Percentiles rank a stretch among this genome's conserved stretches.
Conservation (phyloP, 148 eudicot species). For the Diospyros lotus region DNA sequence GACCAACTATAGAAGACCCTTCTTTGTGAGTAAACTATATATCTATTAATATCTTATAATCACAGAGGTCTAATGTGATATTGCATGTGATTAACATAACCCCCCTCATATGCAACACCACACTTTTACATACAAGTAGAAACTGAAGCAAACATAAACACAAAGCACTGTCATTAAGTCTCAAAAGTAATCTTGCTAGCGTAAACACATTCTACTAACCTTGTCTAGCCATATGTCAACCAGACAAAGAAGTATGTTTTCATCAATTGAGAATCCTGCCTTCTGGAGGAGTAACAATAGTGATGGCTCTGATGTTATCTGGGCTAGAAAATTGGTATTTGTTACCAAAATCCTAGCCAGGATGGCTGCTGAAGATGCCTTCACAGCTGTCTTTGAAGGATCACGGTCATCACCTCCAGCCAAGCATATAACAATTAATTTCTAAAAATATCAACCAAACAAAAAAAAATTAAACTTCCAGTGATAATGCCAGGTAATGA, state of each 20-base stretch:
- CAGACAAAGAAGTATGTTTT: conserved; percentile 84
- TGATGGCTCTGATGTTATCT: conserved; percentile 74
- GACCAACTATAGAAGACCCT: neutral
- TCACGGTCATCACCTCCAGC: conserved; percentile 83
- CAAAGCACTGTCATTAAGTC: neutral
- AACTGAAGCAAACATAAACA: neutral
- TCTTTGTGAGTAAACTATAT: neutral
- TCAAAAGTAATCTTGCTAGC: neutral
- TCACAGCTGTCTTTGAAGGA: conserved; percentile 84
- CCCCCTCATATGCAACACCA: neutral
- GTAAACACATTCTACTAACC: conserved; percentile 40
- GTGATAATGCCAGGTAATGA: conserved; percentile 5
- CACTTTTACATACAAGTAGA: neutral
- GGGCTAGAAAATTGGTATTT: conserved; percentile 89
- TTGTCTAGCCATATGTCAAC: conserved; percentile 95
- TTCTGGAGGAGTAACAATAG: conserved; percentile 64
- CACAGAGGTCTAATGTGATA: neutral
- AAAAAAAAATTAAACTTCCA: conserved; percentile 9
- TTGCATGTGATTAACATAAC: neutral
- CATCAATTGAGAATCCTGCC: conserved; percentile 70
- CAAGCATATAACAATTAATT: conserved; percentile 73
- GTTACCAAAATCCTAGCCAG: conserved; percentile 85
- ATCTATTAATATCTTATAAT: neutral
- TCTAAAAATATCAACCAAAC: conserved; percentile 41
- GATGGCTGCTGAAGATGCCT: conserved; percentile 81